Percentiles rank a stretch among this genome's conserved stretches.
Evolutionary conservation across 768 basidiomycete species (phyloP).

Genomic region (Pholiota microspora): DNA sequence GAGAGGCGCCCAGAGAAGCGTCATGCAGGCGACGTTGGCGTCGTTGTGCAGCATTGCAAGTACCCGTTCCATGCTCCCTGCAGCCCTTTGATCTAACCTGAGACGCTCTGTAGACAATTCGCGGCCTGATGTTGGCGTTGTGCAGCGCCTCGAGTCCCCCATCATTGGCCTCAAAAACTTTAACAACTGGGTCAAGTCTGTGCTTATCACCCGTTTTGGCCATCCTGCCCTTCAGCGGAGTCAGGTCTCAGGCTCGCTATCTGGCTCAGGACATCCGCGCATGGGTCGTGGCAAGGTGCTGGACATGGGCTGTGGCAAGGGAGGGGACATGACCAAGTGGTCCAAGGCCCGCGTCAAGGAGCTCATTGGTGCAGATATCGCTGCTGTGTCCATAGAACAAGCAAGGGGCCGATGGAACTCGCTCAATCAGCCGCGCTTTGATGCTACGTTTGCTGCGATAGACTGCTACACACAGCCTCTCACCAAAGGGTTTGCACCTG

Average conservation of each 20-base stretch:
- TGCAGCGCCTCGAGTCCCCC: conserved; percentile 82
- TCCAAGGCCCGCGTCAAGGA: conserved; percentile 78
- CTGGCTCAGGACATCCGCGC: conserved; percentile 28
- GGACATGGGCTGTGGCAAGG: conserved; percentile 99
- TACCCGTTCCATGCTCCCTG: conserved; percentile 17
- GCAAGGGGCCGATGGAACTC: conserved; percentile 71
- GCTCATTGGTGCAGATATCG: conserved; percentile 90
- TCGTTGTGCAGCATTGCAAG: conserved; percentile 79
- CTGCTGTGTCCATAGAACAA: conserved; percentile 84
- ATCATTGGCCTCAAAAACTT: conserved; percentile 97
- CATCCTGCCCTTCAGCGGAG: conserved; percentile 60
- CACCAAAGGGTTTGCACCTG: conserved; percentile 62
- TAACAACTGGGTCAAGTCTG: conserved; percentile 99
- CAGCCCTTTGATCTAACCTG: conserved; percentile 2
- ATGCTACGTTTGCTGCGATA: conserved; percentile 78
- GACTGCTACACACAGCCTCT: conserved; percentile 87
- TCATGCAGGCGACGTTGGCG: conserved; percentile 64
- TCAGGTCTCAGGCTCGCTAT: conserved; percentile 22
- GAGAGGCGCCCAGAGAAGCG: conserved; percentile 44
- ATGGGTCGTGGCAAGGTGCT: conserved; percentile 71
- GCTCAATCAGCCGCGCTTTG: conserved; percentile 54
- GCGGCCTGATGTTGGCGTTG: conserved; percentile 87
- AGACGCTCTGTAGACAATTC: conserved; percentile 67
- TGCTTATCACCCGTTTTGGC: conserved; percentile 88
- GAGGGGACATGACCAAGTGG: conserved; percentile 97